A percentile compares a stretch with the other conserved stretches of the same genome.
Evolutionary conservation across 2,329 filamentous ascomycete genomes (phyloP).

Genomic region (Ceratocystis cubensis): DNA sequence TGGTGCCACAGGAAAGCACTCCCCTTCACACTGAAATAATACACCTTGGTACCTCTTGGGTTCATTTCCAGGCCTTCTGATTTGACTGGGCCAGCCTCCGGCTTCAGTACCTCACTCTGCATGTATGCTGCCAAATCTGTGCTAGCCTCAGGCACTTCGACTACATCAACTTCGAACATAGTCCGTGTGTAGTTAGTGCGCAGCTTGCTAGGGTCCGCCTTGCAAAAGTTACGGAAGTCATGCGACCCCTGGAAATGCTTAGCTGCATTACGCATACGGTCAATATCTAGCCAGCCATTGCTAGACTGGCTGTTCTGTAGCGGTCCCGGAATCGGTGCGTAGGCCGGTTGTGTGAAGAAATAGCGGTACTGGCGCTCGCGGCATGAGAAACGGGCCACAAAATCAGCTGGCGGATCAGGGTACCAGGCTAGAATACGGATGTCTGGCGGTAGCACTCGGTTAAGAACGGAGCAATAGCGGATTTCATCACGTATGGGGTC

Average conservation of each 20-base stretch:
- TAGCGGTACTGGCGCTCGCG: slow-evolving; percentile 86
- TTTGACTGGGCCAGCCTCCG: slow-evolving; percentile 21
- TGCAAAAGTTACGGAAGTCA: slow-evolving; percentile 96
- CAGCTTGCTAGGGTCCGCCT: slow-evolving; percentile 80
- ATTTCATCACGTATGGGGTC: slow-evolving; percentile 71
- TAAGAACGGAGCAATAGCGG: slow-evolving; percentile 69
- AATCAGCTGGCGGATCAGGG: slow-evolving; percentile 61
- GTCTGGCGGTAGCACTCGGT: slow-evolving; percentile 75
- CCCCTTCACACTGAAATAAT: slow-evolving; percentile 77
- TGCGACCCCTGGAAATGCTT: slow-evolving; percentile 68
- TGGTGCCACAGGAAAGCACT: slow-evolving; percentile 97
- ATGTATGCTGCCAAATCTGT: slow-evolving; percentile 46
- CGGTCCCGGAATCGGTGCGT: slow-evolving; percentile 41
- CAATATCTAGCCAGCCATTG: slow-evolving; percentile 70
- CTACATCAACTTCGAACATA: slow-evolving; percentile 70
- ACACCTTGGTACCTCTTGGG: slow-evolving; percentile 48
- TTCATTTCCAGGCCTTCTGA: slow-evolving; percentile 7
- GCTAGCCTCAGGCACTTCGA: slow-evolving; percentile 47
- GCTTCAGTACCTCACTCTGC: slow-evolving; percentile 30
- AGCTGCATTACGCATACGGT: slow-evolving; percentile 72
- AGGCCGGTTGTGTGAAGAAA: slow-evolving; percentile 93
- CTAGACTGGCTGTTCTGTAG: slow-evolving; percentile 24
- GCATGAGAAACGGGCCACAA: slow-evolving; percentile 88
- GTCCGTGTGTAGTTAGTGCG: slow-evolving; percentile 68
- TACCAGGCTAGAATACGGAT: slow-evolving; percentile 92